A percentile compares a stretch with the other conserved stretches of the same genome.
Evolutionary conservation across 805 yeast genomes (phyloP).

Genomic region (Torulaspora quercuum): DNA sequence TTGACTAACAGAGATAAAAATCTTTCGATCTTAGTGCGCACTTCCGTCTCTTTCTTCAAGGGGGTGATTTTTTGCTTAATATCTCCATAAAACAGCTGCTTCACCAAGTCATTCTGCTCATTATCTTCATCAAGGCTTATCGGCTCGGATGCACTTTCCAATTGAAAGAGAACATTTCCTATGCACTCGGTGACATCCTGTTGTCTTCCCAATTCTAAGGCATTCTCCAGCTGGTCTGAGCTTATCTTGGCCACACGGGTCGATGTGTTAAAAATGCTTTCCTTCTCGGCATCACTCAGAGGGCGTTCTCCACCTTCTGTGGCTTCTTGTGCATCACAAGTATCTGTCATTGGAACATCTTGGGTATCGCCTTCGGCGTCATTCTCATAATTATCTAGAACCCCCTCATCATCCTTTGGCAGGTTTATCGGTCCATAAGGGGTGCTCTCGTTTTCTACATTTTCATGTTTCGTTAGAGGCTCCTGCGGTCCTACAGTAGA

Average conservation of each 20-base stretch:
- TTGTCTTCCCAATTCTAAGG: conserved; percentile 81
- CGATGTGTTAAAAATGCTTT: conserved; percentile 18
- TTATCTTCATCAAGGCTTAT: conserved; percentile 59
- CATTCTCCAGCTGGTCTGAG: conserved; percentile 66
- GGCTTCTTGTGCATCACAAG: not conserved
- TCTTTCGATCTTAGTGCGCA: conserved; percentile 61
- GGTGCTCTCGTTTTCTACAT: conserved; percentile 1
- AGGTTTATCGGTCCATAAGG: not conserved
- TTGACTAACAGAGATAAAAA: conserved; percentile 80
- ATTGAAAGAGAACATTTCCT: conserved; percentile 85
- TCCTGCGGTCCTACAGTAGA: not conserved
- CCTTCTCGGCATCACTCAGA: conserved; percentile 13
- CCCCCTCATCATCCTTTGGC: not conserved
- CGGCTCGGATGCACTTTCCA: conserved; percentile 84
- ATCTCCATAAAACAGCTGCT: conserved; percentile 78
- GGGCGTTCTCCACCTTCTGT: conserved; percentile 5
- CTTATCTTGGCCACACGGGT: conserved; percentile 36
- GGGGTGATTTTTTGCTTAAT: conserved; percentile 74
- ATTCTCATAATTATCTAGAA: conserved; percentile 6
- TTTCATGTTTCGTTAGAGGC: not conserved
- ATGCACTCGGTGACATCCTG: conserved; percentile 98
- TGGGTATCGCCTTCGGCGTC: conserved; percentile 4
- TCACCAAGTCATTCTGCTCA: conserved; percentile 81
- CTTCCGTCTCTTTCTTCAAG: conserved; percentile 33
- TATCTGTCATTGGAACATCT: conserved; percentile 12